Evolutionary conservation across 2,329 filamentous ascomycete genomes (phyloP).

Genomic region (Epichloe sibirici): DNA sequence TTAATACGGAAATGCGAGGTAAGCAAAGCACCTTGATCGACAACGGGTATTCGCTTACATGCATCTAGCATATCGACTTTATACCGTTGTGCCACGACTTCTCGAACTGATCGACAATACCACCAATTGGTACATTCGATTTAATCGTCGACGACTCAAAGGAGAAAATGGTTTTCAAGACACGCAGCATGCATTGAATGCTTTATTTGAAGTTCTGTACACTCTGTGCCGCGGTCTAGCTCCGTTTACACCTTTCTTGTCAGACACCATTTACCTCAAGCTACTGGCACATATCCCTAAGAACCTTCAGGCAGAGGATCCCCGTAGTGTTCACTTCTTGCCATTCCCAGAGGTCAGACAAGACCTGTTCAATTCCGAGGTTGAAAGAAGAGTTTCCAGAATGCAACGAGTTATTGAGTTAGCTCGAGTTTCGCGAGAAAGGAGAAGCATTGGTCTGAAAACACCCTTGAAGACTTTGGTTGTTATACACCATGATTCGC

Average conservation of each 20-base stretch:
- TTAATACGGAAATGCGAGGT: conserved; percentile 83
- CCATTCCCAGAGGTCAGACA: conserved; percentile 78
- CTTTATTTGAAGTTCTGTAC: conserved; percentile 85
- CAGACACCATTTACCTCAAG: conserved; percentile 83
- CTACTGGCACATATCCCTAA: conserved; percentile 73
- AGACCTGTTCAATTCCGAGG: conserved; percentile 74
- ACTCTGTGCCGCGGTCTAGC: conserved; percentile 80
- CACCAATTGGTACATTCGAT: conserved; percentile 98
- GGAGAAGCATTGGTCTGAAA: conserved; percentile 74
- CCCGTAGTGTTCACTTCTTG: conserved; percentile 85
- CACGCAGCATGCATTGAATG: conserved; percentile 82
- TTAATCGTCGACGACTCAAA: conserved; percentile 85
- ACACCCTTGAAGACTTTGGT: conserved; percentile 82
- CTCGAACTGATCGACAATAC: conserved; percentile 81
- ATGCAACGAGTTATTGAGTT: conserved; percentile 97
- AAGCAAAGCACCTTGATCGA: conserved; percentile 21
- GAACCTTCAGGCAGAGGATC: conserved; percentile 54
- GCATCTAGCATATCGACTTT: conserved; percentile 53
- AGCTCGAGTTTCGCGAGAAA: conserved; percentile 73
- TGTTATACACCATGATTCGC: conserved; percentile 70
- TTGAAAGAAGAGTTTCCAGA: conserved; percentile 74
- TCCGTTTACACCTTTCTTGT: conserved; percentile 91
- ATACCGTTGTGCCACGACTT: conserved; percentile 82
- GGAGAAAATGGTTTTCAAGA: conserved; percentile 78
- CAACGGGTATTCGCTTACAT: not conserved